Evolutionary conservation across 2,329 filamentous ascomycete genomes (phyloP).

Genomic region (Aureobasidium zeae): DNA sequence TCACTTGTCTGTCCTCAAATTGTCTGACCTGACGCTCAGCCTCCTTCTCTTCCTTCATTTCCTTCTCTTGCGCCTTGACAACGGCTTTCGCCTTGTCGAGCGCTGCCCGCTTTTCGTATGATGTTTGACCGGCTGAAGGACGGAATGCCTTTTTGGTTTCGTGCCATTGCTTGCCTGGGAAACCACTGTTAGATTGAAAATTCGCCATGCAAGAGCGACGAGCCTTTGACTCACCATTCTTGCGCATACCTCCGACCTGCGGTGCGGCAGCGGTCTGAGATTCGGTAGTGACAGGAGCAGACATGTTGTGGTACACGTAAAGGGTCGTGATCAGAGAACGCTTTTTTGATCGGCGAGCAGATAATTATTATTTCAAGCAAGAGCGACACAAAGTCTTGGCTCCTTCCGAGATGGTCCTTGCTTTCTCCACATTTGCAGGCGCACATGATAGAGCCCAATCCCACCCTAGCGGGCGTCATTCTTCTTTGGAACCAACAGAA

Average conservation of each 20-base stretch:
- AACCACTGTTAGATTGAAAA: no score
- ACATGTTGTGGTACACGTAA: constrained; percentile 34
- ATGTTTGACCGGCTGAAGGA: constrained; percentile 64
- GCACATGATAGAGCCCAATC: no score
- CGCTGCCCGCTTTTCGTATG: constrained; percentile 67
- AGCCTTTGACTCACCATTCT: constrained; percentile 56
- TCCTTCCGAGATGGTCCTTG: no score
- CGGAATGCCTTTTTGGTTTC: constrained; percentile 74
- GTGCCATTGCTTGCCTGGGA: constrained; percentile 92
- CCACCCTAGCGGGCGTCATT: constrained; percentile 1
- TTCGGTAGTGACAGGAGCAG: constrained; percentile 30
- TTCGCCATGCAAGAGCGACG: neutral
- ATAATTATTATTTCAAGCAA: no score
- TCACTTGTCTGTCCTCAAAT: neutral
- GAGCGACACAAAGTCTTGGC: no score
- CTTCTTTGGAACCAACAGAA: no score
- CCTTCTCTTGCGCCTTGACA: constrained; percentile 88
- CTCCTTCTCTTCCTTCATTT: constrained; percentile 94
- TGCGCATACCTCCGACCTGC: constrained; percentile 54
- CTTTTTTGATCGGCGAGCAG: constrained; percentile 3
- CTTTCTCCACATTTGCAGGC: no score
- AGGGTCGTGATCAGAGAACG: neutral
- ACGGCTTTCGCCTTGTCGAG: constrained; percentile 60
- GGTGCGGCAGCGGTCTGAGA: constrained; percentile 28
- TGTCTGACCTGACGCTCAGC: constrained; percentile 65